A percentile compares a stretch with the other conserved stretches of the same genome.
phyloP scores from a whole-genome alignment of 2,329 filamentous ascomycete genomes.

The Tolypocladium pustulatum region DNA sequence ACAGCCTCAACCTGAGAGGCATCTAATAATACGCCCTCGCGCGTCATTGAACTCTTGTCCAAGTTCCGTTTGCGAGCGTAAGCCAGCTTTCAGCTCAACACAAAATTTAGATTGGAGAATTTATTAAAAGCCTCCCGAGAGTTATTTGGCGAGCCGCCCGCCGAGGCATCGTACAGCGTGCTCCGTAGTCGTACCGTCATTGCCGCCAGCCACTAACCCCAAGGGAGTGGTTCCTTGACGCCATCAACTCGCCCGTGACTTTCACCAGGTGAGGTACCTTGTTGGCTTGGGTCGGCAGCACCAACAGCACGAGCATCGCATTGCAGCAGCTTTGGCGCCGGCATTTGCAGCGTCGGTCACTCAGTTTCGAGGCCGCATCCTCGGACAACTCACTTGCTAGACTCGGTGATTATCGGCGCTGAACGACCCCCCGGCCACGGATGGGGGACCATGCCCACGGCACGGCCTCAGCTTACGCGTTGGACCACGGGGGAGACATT shows the following conservation, averaged over 20 bases:
- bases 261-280: too few species aligned
- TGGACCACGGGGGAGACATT: neutral
- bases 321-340: neutral
- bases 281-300: too few species aligned
- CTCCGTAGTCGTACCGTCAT: neutral
- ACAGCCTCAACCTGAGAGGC: neutral
- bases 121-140: neutral
- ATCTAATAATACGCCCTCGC: neutral
- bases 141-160: neutral
- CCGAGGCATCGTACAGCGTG: neutral
- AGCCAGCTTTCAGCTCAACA: neutral
- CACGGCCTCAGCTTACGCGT: neutral
- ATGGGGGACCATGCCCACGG: neutral
- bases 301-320: neutral
- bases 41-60: neutral
- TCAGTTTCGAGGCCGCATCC: neutral
- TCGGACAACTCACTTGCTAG: neutral
- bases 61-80: neutral
- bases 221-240: neutral
- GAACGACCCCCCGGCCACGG: neutral
- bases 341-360: neutral
- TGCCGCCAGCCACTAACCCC: conserved; percentile 1
- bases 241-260: neutral
- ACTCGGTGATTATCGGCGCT: neutral
- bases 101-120: neutral